These are phyloP conservation scores for Candida glucosophila DNA, from an alignment of 1,139 yeast species.

Conservation along the genomic window DNA sequence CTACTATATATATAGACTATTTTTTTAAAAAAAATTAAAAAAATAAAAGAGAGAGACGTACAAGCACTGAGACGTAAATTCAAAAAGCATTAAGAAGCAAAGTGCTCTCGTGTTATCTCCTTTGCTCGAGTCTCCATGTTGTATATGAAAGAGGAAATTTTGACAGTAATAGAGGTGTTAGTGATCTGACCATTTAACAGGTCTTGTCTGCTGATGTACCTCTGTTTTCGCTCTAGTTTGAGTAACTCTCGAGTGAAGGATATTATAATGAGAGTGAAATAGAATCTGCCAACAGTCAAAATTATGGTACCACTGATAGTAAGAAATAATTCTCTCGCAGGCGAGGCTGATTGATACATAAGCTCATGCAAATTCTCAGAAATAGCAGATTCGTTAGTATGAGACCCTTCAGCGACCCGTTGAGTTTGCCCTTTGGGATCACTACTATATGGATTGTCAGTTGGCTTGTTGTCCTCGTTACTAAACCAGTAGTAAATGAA, in stretches of 20 bases:
- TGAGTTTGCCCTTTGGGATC: constrained; percentile 1
- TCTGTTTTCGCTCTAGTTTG: constrained; percentile 28
- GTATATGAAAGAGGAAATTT: constrained; percentile 8
- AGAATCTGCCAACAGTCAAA: constrained; percentile 48
- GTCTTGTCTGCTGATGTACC: no score
- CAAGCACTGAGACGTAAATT: no score
- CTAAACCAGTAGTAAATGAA: constrained; percentile 73
- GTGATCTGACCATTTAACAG: no score
- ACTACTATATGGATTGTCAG: constrained; percentile 1
- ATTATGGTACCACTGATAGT: constrained; percentile 50
- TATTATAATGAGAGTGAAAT: constrained; percentile 56
- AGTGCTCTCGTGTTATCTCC: constrained; percentile 17
- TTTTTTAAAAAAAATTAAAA: no score
- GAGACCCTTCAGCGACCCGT: no score
- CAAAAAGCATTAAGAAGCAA: no score
- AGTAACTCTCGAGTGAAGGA: constrained; percentile 47
- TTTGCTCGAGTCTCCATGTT: constrained; percentile 25
- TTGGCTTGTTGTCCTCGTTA: constrained; percentile 23
- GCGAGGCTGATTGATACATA: constrained; percentile 54
- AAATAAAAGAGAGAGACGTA: no score
- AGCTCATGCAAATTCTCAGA: constrained; percentile 9
- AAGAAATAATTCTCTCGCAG: constrained; percentile 61
- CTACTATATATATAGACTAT: no score
- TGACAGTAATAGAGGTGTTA: background rate
- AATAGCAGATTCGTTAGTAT: no score